Conservation (phyloP, 2,329 filamentous ascomycete genomes). For the Cytospora piceae region DNA sequence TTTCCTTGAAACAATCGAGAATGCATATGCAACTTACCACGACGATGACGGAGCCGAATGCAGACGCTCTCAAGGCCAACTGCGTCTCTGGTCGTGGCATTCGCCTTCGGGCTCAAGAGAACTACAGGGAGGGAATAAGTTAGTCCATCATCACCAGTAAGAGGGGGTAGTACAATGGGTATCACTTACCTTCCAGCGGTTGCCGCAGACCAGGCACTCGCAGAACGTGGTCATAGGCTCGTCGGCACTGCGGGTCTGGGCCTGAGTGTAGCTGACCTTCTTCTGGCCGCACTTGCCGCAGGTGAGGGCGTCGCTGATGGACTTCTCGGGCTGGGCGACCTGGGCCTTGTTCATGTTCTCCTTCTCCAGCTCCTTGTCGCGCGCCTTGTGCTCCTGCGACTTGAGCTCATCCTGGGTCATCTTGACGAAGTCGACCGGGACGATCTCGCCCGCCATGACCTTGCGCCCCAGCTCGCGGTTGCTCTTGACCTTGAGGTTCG, state of each 20-base stretch:
- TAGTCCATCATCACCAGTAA: conserved; percentile 21
- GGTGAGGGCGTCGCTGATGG: conserved; percentile 82
- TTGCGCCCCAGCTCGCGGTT: conserved; percentile 77
- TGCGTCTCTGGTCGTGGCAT: neutral
- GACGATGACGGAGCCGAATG: neutral
- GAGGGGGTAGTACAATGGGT: conserved; percentile 33
- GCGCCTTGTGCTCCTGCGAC: conserved; percentile 76
- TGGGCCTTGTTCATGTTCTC: conserved; percentile 98
- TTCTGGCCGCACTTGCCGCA: conserved; percentile 92
- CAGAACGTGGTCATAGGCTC: conserved; percentile 86
- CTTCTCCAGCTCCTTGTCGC: conserved; percentile 76
- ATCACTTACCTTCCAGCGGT: conserved; percentile 69
- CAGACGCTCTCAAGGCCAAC: neutral
- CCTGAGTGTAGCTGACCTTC: conserved; percentile 94
- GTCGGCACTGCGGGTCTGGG: conserved; percentile 93
- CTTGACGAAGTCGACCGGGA: conserved; percentile 73
- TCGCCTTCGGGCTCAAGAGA: conserved; percentile 34
- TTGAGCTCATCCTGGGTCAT: conserved; percentile 94
- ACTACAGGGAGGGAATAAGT: conserved; percentile 32
- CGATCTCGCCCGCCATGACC: conserved; percentile 75
- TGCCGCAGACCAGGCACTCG: conserved; percentile 70
- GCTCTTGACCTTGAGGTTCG: conserved; percentile 91
- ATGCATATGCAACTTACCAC: conserved; percentile 10
- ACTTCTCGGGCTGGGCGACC: conserved; percentile 89
- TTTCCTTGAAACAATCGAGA: conserved; percentile 13